phyloP scores from a whole-genome alignment of 2,329 filamentous ascomycete species.

The Neonectria hederae region DNA sequence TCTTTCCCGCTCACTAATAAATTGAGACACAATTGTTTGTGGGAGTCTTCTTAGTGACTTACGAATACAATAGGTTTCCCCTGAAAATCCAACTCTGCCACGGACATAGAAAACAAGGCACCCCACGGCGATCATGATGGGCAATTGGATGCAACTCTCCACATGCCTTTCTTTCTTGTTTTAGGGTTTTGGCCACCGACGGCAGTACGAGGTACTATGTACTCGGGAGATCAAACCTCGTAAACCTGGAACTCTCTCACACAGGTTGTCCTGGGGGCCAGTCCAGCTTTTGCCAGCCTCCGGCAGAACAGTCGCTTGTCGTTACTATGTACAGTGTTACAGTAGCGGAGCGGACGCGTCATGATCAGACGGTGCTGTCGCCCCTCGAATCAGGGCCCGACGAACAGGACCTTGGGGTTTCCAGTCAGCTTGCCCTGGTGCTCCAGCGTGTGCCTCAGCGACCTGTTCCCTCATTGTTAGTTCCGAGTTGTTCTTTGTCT shows the following conservation, averaged over 20 bases:
- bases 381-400: conserved; percentile 12
- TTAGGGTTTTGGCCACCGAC: conserved; percentile 18
- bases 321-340: conserved; percentile 33
- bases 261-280: conserved; percentile 24
- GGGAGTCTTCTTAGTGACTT: not conserved
- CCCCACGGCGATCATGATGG: not conserved
- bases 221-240: conserved; percentile 19
- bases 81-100: not conserved
- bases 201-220: conserved; percentile 15
- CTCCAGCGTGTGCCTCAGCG: not conserved
- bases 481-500: not conserved
- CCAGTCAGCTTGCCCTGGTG: not conserved
- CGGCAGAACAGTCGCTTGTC: conserved; percentile 31
- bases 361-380: conserved; percentile 32
- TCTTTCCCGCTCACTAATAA: not conserved
- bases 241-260: conserved; percentile 16
- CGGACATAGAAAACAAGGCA: not conserved
- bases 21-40: not conserved
- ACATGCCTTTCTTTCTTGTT: not conserved
- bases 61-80: not conserved
- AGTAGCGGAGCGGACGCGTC: conserved; percentile 42
- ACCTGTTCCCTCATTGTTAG: not conserved
- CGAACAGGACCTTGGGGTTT: conserved; percentile 12
- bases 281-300: conserved; percentile 3
- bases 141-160: conserved; percentile 2